Base-by-base conservation (phyloP, 345 rosid species). In the Dimocarpus longan region DNA sequence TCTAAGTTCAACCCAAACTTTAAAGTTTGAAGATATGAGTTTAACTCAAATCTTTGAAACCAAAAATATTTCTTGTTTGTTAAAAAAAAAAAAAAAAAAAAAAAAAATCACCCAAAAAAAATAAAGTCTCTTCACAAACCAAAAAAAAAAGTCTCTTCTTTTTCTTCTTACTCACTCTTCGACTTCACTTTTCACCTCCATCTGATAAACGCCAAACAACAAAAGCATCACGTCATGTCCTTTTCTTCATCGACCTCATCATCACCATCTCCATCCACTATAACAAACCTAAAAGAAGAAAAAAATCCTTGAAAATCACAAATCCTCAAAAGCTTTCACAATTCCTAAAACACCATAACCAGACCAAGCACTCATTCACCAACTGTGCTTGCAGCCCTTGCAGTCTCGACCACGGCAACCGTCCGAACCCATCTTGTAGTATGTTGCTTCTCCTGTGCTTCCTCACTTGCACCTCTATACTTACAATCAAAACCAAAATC, bases 381-480 rank as follows among this genome's bases (percentile, higher is more conserved):
- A 82, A 81, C 54, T 93, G 88, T 77, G 97, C 98, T 1, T 80
- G 89, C 78, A 96, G 98, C 13, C 98, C 98, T 42, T 93, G 82
- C 15, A 95, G 96, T 76, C 95, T 94, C 13, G 97, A 94, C 76
- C 90, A 96, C 97, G 92, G 94, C 28, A 94, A 93, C 84, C 98
- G 92, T 46, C 98, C 98, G 5, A 88, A 94, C 74, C 98, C 98
- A 0, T 94, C 92, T 63, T 95, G 98, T 65, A 94, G 3, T 94
- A 81, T 83, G 43, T 87, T 80, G 76, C 91, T 16, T 84, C 97
- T 57, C 93, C 93, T 15, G 89, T 88, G 6, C 80, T 90, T 50
- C 87, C 93, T 73, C 94, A 92, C 62, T 78, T 71, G 1, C 91
- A 83, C 82, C 67, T 77, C 44, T 82, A 88, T 26, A n/a, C 70